phyloP scores from a whole-genome alignment of 2,329 filamentous ascomycete genomes.

The Albophoma yamanashiensis region DNA sequence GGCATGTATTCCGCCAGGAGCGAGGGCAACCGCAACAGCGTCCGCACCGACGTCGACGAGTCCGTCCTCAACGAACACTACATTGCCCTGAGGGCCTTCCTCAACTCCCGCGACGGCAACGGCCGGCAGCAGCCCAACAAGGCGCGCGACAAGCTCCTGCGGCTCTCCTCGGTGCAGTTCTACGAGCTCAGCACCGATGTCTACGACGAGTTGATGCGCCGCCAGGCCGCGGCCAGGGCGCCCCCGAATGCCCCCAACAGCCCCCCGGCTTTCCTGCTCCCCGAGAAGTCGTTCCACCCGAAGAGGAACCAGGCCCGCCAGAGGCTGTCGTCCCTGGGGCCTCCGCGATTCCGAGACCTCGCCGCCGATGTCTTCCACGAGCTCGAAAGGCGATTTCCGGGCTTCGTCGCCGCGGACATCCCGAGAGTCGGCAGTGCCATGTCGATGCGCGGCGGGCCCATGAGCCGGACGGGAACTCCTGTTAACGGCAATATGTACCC shows the following conservation, averaged over 20 bases:
- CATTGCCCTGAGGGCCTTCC: slow-evolving; percentile 62
- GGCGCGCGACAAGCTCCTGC: slow-evolving; percentile 86
- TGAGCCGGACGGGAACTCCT: slow-evolving; percentile 52
- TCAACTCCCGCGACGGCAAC: slow-evolving; percentile 68
- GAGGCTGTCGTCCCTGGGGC: slow-evolving; percentile 81
- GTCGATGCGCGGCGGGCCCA: slow-evolving; percentile 45
- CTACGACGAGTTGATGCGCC: slow-evolving; percentile 83
- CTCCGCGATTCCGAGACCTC: slow-evolving; percentile 78
- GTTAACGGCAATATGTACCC: slow-evolving; percentile 43
- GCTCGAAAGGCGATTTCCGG: slow-evolving; percentile 78
- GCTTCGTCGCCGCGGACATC: slow-evolving; percentile 61
- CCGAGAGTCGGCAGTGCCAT: slow-evolving; percentile 60
- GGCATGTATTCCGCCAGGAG: slow-evolving; percentile 56
- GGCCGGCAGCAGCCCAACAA: slow-evolving; percentile 69
- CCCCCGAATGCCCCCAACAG: slow-evolving; percentile 40
- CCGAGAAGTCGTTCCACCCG: slow-evolving; percentile 85
- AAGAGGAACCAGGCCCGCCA: slow-evolving; percentile 97
- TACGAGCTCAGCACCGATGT: slow-evolving; percentile 97
- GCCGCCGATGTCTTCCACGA: slow-evolving; percentile 96
- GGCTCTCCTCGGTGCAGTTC: slow-evolving; percentile 85
- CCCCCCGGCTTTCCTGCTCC: slow-evolving; percentile 64
- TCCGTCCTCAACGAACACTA: slow-evolving; percentile 70
- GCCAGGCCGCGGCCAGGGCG: slow-evolving; percentile 57
- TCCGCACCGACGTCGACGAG: slow-evolving; percentile 49
- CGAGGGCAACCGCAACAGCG: slow-evolving; percentile 50